Base-by-base conservation (phyloP, 2,329 filamentous ascomycete species). In the Aspergillus phoenicis region DNA sequence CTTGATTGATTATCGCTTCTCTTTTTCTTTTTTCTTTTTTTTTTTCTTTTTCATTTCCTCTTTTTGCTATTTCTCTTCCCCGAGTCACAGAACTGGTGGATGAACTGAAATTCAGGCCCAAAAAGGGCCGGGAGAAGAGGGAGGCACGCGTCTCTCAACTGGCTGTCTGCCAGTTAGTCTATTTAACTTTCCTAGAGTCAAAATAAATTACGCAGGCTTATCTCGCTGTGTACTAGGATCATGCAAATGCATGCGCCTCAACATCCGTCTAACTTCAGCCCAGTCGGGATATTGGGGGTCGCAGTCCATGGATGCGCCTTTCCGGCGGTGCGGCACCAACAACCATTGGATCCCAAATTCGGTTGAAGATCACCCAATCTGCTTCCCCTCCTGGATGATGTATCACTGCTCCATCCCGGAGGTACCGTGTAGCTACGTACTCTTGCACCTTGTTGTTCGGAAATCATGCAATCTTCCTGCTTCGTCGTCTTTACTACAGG, bases 301-400 rank as follows among this genome's bases (percentile, higher is more conserved):
- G 33, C 48, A 56, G 63, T 51, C 59, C 61, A 64, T 64, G 61
- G 64, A 58, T 59, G 56, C 43, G 36, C 57, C 64, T 70, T 71
- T 68, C 73, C 73, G 70, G 66, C 64, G 57, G 52, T 60, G 59
- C 68, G 73, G 73, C 60, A 71, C 69, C 57, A 48, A 38, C 60
- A 62, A 57, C 55, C 55, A 74, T 74, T 74, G 72, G 72, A 53
- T 64, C 63, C 61, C 66, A 57, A 58, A 38, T 62, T 56, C 57
- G 57, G 39, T 47, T 63, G 64, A 66, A 57, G 66, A 67, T 67
- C 66, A 59, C 61, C 55, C 47, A 24, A 56, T 57, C 36, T 17
- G 15, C 36, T 33, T 41, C 26, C 41, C 24, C 11, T 20, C 53
- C 24, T 33, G 22, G 52, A 45, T 56, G 33, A 36, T 36, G 39